Base-by-base conservation (phyloP, 2,329 filamentous ascomycete species). In the Penicillium sp. region DNA sequence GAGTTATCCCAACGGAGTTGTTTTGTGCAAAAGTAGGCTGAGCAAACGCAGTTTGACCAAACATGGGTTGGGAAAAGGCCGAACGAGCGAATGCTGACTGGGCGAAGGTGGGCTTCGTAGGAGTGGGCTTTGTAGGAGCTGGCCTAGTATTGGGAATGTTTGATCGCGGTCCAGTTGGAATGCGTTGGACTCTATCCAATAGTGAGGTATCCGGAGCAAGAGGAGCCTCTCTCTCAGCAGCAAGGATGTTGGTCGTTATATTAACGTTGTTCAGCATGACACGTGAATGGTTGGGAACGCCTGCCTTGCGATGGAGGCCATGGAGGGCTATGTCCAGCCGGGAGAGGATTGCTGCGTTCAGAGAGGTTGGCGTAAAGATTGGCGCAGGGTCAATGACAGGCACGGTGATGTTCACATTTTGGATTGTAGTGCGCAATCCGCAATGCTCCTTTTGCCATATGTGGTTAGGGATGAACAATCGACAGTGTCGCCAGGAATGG, bases 191-290 rank as follows among this genome's bases (percentile, higher is more conserved):
- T 36, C 50, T 27, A 3, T 38, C 3, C 10, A 52, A 10, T 8
- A 52, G 13, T 0, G 40, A 21, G 2, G 31, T 21, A 16, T 52
- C 39, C 1, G n/a, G 38, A 23, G 19, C 19, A 33, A 44, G 13
- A 9, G 19, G 19, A 13, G 19, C 3, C 0, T 15, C 2, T 16
- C 5, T 3, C 6, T 25, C 15, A 4, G 27, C 1, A 1, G 38
- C 10, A 6, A 43, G 5, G 6, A 50, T 29, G 1, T 33, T 50
- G 2, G 49, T 33, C 1, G 19, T 44, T 2, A 44, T 33, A 1
- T 33, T 51, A 1, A 51, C 19, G 9, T 51, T 51, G 3, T 51
- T 33, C 10, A 51, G n/a, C 0, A 2, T 19, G 2, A 44, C 4
- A 4, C 15, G 33, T 15, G 31, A 25, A 11, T 47, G 31, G 2